Conservation (phyloP, 1,284 basidiomycete genomes). For the Pterulicium gracile region DNA sequence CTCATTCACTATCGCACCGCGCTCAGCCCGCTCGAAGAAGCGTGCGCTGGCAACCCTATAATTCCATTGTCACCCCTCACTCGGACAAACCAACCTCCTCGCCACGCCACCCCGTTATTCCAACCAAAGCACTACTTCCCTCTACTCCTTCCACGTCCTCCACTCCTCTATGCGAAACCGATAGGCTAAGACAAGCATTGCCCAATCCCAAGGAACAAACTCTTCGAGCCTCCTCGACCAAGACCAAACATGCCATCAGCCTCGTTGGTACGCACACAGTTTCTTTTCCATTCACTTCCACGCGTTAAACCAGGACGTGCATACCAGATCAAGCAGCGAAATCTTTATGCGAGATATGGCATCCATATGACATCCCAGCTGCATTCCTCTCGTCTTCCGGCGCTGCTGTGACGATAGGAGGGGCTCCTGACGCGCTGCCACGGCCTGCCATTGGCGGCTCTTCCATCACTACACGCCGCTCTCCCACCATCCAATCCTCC, state of each 20-base stretch:
- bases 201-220: constrained; percentile 22
- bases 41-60: constrained; percentile 70
- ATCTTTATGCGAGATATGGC: constrained; percentile 66
- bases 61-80: constrained; percentile 14
- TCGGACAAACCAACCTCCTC: constrained; percentile 6
- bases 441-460: background rate
- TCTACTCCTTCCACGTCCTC: constrained; percentile 21
- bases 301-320: constrained; percentile 12
- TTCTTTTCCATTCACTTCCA: constrained; percentile 7
- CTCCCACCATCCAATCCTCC: constrained; percentile 27
- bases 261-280: constrained; percentile 49
- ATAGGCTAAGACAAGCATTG: constrained; percentile 22
- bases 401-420: constrained; percentile 17
- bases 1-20: constrained; percentile 55
- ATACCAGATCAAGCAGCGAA: constrained; percentile 64
- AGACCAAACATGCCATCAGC: constrained; percentile 51
- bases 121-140: constrained; percentile 16
- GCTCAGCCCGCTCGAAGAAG: constrained; percentile 52
- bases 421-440: constrained; percentile 12
- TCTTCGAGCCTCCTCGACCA: constrained; percentile 34
- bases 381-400: constrained; percentile 39
- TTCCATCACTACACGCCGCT: background rate
- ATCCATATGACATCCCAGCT: constrained; percentile 53
- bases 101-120: background rate
- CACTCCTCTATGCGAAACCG: constrained; percentile 25